Evolutionary conservation across 768 basidiomycete species (phyloP), one percentile per base, ranked within the genome.

Genomic region (Tricholoma hemisulphureum): DNA sequence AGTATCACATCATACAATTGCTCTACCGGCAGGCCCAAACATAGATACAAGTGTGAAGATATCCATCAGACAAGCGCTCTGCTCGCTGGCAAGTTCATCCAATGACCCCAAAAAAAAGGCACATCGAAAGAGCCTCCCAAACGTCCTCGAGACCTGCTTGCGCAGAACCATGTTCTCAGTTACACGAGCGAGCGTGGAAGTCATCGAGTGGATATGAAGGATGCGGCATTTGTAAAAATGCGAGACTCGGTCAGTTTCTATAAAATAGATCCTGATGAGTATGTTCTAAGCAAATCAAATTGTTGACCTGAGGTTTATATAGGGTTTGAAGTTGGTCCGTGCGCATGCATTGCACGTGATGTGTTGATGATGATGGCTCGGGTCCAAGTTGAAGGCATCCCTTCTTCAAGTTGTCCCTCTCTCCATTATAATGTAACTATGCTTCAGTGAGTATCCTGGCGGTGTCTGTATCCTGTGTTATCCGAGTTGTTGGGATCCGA

Each of bases 231-330:
- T 75, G 73, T 82, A 82, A 81, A 83, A 81, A 82, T 83, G 82
- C 83, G 79, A 83, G 80, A 83, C 80, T 81, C 82, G 80, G 83
- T 83, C 80, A 82, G 82, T 80, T 80, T 78, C 82, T 83, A 82
- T 83, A 82, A 65, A 83, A 83, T 81, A 83, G 83, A 83, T 83
- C 83, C 82, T 83, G 82, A 80, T 82, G 83, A 83, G 82, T 83
- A 83, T 83, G 81, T 81, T 83, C 83, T 82, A 59, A 71, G 63
- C 80, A 74, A 72, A 67, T 64, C 63, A 13, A 0, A 20, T 53
- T 29, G 56, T 32, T 4, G 59, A n/a, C 13, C 32, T 39, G 1
- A 51, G 48, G 61, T 48, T 62, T 79, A 70, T 79, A 75, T 75
- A 73, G 10, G 2, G 4, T 62, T 67, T 58, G 41, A 0, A 11